Percentiles rank a stretch among this genome's conserved stretches.
These are phyloP conservation scores for Xenosphaeropsis pyriputrescens DNA, from an alignment of 2,329 filamentous ascomycete genomes.

Conservation along the genomic window DNA sequence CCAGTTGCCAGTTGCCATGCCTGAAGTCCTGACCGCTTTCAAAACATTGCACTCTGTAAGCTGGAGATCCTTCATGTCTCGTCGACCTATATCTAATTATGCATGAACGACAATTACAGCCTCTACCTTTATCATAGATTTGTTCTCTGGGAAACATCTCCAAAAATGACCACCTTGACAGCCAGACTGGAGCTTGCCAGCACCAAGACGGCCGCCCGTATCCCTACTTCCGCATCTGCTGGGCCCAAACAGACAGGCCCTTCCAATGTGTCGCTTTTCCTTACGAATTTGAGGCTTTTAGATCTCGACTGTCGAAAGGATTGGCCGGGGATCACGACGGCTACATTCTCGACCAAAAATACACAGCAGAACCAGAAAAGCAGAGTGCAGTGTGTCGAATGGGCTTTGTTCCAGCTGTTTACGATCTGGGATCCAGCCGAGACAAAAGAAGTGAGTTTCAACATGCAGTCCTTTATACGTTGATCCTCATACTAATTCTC, in stretches of 20 bases:
- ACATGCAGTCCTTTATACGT: background rate
- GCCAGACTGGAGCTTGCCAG: too few relatives aligned
- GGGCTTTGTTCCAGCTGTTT: slow-evolving; percentile 82
- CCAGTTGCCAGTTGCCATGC: background rate
- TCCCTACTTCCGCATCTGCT: background rate
- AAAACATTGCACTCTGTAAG: background rate
- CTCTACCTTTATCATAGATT: too few relatives aligned
- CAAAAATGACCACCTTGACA: too few relatives aligned
- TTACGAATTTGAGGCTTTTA: slow-evolving; percentile 73
- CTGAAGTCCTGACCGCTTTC: background rate
- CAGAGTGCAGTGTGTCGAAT: slow-evolving; percentile 72
- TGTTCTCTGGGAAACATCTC: too few relatives aligned
- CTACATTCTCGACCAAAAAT: slow-evolving; percentile 55
- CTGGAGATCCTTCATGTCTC: too few relatives aligned
- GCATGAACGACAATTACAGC: too few relatives aligned
- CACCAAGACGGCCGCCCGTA: too few relatives aligned
- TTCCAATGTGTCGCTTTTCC: slow-evolving; percentile 49
- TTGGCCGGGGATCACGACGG: slow-evolving; percentile 62
- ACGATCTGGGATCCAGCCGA: slow-evolving; percentile 67
- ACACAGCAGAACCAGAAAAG: slow-evolving; percentile 63
- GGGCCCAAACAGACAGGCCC: slow-evolving; percentile 17
- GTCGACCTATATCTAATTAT: too few relatives aligned
- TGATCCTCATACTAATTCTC: slow-evolving; percentile 3
- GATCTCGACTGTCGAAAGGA: slow-evolving; percentile 62
- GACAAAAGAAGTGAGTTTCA: slow-evolving; percentile 46